Conservation (phyloP, 2,329 filamentous ascomycete species). For the Exophiala sideris region DNA sequence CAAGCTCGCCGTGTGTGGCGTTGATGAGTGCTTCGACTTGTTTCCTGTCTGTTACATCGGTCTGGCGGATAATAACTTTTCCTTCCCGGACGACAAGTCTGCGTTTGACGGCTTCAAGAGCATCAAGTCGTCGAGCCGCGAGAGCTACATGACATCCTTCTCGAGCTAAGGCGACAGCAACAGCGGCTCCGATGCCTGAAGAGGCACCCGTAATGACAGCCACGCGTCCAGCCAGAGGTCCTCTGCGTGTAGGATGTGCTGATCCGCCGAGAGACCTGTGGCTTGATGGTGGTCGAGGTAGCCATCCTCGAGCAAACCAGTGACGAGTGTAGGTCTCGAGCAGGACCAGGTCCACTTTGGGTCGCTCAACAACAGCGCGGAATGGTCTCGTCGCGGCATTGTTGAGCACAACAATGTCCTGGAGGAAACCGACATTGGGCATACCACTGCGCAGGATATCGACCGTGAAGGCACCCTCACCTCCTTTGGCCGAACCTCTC, state of each 20-base stretch:
- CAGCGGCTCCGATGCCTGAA: slow-evolving; percentile 36
- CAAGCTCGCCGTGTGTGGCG: slow-evolving; percentile 59
- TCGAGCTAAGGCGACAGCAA: slow-evolving; percentile 44
- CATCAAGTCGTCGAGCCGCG: slow-evolving; percentile 63
- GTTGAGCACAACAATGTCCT: slow-evolving; percentile 69
- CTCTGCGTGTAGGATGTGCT: slow-evolving; percentile 46
- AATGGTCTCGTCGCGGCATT: slow-evolving; percentile 65
- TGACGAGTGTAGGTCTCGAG: slow-evolving; percentile 75
- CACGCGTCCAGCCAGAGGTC: slow-evolving; percentile 47
- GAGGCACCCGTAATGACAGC: slow-evolving; percentile 39
- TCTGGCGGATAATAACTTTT: slow-evolving; percentile 66
- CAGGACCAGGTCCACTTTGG: slow-evolving; percentile 66
- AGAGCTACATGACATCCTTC: slow-evolving; percentile 31
- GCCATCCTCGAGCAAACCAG: slow-evolving; percentile 77
- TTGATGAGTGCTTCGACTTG: slow-evolving; percentile 66
- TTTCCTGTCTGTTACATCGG: slow-evolving; percentile 66
- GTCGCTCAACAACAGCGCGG: slow-evolving; percentile 57
- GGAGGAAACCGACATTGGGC: slow-evolving; percentile 69
- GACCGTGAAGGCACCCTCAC: slow-evolving; percentile 70
- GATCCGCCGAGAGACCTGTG: slow-evolving; percentile 46
- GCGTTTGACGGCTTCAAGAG: slow-evolving; percentile 64
- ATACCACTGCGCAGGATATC: slow-evolving; percentile 78
- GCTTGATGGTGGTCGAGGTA: slow-evolving; percentile 59
- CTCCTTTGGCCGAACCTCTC: slow-evolving; percentile 60
- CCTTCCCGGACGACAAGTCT: slow-evolving; percentile 56